Percentiles rank a stretch among this genome's conserved stretches.
Conservation (phyloP, 2,329 filamentous ascomycete species). For the Fusarium keratoplasticum region DNA sequence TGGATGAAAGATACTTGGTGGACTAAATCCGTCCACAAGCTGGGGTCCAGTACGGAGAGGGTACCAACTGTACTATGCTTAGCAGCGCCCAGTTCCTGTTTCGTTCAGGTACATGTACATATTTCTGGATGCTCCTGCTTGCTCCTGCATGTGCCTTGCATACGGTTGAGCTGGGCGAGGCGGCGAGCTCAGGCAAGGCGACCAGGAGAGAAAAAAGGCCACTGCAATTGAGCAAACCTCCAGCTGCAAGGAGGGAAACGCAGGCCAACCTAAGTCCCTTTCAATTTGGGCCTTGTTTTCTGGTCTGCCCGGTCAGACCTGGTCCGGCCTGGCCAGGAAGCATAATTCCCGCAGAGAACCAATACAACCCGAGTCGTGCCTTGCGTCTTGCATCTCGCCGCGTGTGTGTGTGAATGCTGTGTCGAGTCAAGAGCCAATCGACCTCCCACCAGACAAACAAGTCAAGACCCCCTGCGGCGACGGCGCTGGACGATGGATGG, state of each 20-base stretch:
- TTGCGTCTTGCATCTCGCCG: conserved; percentile 24
- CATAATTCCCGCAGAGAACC: conserved; percentile 32
- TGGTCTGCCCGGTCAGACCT: conserved; percentile 5
- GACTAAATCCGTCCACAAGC: conserved; percentile 6
- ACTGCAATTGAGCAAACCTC: neutral
- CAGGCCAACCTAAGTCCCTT: neutral
- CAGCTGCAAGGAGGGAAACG: conserved; percentile 20
- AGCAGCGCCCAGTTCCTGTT: conserved; percentile 4
- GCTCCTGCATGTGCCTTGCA: conserved; percentile 12
- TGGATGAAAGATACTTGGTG: neutral
- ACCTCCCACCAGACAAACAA: neutral
- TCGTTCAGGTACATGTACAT: conserved; percentile 15
- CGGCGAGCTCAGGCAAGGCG: neutral
- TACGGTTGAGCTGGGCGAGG: neutral
- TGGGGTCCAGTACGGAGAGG: neutral
- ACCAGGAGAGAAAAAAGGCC: neutral
- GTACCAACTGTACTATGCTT: neutral
- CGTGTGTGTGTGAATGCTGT: neutral
- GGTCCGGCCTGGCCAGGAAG: conserved; percentile 9
- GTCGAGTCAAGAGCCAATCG: conserved; percentile 2
- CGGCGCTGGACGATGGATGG: conserved; percentile 12
- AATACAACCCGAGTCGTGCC: conserved; percentile 36
- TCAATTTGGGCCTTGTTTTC: neutral
- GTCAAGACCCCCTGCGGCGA: conserved; percentile 10
- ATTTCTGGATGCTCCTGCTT: conserved; percentile 9